Evolutionary conservation across 169 alveolate species (phyloP).

Genomic region (Perkinsus marinus): DNA sequence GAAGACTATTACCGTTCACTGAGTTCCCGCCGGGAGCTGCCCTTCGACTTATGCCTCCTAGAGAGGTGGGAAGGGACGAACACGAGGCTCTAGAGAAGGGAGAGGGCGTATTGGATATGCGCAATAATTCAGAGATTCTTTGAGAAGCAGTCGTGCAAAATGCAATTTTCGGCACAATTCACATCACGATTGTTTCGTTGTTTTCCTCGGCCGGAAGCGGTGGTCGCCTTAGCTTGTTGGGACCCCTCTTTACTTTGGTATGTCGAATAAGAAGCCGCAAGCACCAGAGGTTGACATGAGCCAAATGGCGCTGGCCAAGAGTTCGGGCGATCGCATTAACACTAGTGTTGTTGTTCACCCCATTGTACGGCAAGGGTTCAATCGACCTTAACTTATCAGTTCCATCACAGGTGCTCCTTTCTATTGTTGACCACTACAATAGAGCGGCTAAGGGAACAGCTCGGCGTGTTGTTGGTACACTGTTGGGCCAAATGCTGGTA

Average conservation of each 20-base stretch:
- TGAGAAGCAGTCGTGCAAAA: too few relatives aligned
- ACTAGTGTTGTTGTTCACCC: background rate
- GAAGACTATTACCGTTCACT: background rate
- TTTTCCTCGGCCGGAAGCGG: background rate
- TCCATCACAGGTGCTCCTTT: constrained; percentile 59
- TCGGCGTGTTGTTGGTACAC: constrained; percentile 89
- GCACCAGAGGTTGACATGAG: background rate
- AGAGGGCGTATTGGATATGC: too few relatives aligned
- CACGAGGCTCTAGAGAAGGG: too few relatives aligned
- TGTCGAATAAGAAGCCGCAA: background rate
- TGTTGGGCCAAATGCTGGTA: constrained; percentile 78
- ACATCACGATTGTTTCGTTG: too few relatives aligned
- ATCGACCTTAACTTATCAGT: constrained; percentile 13
- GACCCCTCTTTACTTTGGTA: background rate
- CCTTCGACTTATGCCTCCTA: too few relatives aligned
- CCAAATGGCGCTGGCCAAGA: background rate
- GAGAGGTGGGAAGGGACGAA: too few relatives aligned
- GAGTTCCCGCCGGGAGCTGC: too few relatives aligned
- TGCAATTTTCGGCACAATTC: too few relatives aligned
- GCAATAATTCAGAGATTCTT: too few relatives aligned
- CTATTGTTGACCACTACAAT: constrained; percentile 98
- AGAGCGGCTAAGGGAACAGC: constrained; percentile 84
- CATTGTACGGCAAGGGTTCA: background rate
- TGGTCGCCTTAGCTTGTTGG: background rate
- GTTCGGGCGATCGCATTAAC: background rate